Evolutionary conservation across 139 green algal genomes (phyloP), one percentile per base, ranked within the genome.

Genomic region (Astrephomene gubernaculifera): DNA sequence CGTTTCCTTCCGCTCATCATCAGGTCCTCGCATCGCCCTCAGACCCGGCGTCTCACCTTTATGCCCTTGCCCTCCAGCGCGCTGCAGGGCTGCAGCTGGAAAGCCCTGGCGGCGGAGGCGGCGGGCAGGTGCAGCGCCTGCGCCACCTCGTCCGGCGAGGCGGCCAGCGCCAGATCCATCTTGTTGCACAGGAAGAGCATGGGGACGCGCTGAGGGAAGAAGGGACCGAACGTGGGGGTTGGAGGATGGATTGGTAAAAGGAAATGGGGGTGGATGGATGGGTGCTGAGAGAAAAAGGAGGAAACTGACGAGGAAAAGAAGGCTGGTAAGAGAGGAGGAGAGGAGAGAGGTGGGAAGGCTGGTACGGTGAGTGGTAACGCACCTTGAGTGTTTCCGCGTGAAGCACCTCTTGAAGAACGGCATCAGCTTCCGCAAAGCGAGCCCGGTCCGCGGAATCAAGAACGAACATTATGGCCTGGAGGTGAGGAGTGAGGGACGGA

Each of bases 181-280:
- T 96, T 96, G 90, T 96, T 96, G 49, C 91, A 91, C 53, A 95
- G 90, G 52, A 96, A 88, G 57, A 96, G 87, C 38, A 96, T 41
- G 0, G 93, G 93, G 45, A 94, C 79, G 0, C 72, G 79, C 35
- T 79, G 79, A 29, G 29, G 71, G 19, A 35, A n/a, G n/a, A n/a
- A n/a, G n/a, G n/a, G n/a, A n/a, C n/a, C n/a, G n/a, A n/a, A n/a
- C n/a, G n/a, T n/a, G n/a, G n/a, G n/a, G n/a, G n/a, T n/a, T n/a
- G n/a, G n/a, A n/a, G n/a, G n/a, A n/a, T n/a, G n/a, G n/a, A n/a
- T n/a, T n/a, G n/a, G n/a, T n/a, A n/a, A n/a, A n/a, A n/a, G n/a
- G n/a, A n/a, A n/a, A n/a, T n/a, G n/a, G n/a, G n/a, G n/a, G n/a
- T n/a, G n/a, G n/a, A n/a, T n/a, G n/a, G n/a, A n/a, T n/a, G n/a